These are phyloP conservation scores for Colletotrichum theobromicola DNA, from an alignment of 2,329 filamentous ascomycete species.

Conservation along the genomic window DNA sequence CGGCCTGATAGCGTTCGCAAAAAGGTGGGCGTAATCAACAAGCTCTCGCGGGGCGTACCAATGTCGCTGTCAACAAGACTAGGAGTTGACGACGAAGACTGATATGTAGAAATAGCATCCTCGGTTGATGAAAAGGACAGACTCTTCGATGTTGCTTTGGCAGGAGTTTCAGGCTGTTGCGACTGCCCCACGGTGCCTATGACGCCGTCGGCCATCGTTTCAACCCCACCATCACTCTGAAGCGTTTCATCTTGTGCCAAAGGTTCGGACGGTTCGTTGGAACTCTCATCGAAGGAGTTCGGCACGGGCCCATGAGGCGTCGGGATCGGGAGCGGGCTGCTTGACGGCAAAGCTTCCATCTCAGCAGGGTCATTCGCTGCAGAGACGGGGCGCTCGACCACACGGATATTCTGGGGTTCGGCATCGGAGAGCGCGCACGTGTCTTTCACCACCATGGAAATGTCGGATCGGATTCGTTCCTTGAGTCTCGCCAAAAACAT, in stretches of 20 bases:
- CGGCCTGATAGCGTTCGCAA: constrained; percentile 16
- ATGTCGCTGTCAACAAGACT: constrained; percentile 23
- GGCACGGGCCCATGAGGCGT: constrained; percentile 3
- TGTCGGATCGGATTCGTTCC: constrained; percentile 50
- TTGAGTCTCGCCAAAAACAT: constrained; percentile 45
- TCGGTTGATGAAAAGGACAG: constrained; percentile 13
- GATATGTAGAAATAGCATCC: constrained; percentile 19
- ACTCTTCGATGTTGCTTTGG: constrained; percentile 1
- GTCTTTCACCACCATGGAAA: constrained; percentile 56
- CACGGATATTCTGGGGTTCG: constrained; percentile 26
- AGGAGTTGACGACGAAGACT: constrained; percentile 25
- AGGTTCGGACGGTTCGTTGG: constrained; percentile 17
- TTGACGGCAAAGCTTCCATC: constrained; percentile 13
- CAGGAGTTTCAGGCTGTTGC: constrained; percentile 18
- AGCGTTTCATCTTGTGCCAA: constrained; percentile 18
- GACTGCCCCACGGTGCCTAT: neutral
- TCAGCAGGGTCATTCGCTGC: constrained; percentile 19
- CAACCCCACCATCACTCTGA: constrained; percentile 4
- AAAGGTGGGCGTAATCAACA: constrained; percentile 24
- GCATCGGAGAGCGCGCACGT: constrained; percentile 48
- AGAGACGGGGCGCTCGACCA: constrained; percentile 14
- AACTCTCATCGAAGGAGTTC: constrained; percentile 9
- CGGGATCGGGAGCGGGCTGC: constrained; percentile 7
- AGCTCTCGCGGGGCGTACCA: constrained; percentile 25
- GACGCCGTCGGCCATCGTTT: constrained; percentile 6